A percentile compares a stretch with the other conserved stretches of the same genome.
Conservation (phyloP, 768 basidiomycete genomes). For the Mrakia hoshinonis region DNA sequence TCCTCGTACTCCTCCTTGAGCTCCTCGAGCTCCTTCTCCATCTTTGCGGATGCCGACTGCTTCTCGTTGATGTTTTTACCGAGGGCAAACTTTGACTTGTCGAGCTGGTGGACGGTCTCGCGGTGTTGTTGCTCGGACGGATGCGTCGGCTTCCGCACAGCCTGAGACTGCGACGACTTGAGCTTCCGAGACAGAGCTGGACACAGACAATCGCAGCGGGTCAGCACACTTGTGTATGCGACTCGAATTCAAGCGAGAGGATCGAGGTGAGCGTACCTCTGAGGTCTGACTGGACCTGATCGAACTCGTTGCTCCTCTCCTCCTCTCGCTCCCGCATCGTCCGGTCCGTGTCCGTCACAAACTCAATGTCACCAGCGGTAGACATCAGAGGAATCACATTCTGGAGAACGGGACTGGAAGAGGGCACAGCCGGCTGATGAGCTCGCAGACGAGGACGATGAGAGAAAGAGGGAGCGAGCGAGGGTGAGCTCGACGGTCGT, state of each 20-base stretch:
- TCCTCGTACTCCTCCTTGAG: constrained; percentile 14
- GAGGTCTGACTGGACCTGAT: constrained; percentile 12
- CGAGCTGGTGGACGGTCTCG: constrained; percentile 17
- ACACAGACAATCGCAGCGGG: neutral
- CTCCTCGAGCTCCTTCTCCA: constrained; percentile 8
- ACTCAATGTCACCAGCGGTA: constrained; percentile 9
- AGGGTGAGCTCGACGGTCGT: neutral
- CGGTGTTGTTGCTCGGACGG: constrained; percentile 23
- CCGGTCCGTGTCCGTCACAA: constrained; percentile 19
- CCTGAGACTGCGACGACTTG: constrained; percentile 10
- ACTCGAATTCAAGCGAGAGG: neutral
- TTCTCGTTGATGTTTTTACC: constrained; percentile 21
- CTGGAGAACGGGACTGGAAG: constrained; percentile 22
- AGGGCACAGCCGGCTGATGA: too few species aligned
- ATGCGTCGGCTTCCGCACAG: neutral
- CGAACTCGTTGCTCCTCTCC: constrained; percentile 20
- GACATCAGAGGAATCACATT: constrained; percentile 20
- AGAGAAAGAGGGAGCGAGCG: neutral
- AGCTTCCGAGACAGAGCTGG: constrained; percentile 14
- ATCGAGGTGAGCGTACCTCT: constrained; percentile 1
- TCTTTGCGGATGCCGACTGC: neutral
- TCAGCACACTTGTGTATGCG: too few species aligned
- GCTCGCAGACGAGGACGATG: neutral
- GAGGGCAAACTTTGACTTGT: constrained; percentile 18
- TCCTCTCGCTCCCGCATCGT: constrained; percentile 16